Evolutionary conservation across 345 rosid species (phyloP).

Genomic region (Eucalyptus melliodora): DNA sequence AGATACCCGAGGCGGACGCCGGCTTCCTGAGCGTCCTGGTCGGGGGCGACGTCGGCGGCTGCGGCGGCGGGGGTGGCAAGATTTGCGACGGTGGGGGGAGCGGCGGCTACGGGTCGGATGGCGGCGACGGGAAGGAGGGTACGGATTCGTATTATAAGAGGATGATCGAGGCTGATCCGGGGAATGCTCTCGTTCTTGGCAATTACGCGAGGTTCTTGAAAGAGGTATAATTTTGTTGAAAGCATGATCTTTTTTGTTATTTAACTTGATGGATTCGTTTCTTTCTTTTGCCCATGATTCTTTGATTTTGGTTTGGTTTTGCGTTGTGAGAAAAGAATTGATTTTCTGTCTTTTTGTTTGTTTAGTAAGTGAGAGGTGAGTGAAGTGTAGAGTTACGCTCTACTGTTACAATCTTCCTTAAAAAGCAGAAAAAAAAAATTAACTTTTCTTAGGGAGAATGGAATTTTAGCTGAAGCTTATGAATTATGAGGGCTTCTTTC

Average conservation of each 20-base stretch:
- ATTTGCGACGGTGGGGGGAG: conserved; percentile 27
- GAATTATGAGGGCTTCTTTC: background rate
- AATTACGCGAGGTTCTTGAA: conserved; percentile 84
- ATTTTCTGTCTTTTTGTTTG: background rate
- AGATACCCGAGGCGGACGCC: background rate
- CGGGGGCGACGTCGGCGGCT: conserved; percentile 21
- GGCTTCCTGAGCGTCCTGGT: background rate
- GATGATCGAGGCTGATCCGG: conserved; percentile 86
- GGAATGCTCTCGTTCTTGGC: conserved; percentile 60
- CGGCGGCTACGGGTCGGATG: conserved; percentile 29
- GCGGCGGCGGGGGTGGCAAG: conserved; percentile 37
- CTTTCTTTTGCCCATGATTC: background rate
- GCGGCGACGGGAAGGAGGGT: conserved; percentile 24
- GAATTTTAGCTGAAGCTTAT: background rate
- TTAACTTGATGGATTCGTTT: background rate
- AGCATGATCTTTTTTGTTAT: background rate
- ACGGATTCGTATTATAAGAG: conserved; percentile 56
- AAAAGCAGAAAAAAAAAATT: too few relatives aligned
- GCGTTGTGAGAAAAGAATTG: background rate
- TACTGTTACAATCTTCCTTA: background rate
- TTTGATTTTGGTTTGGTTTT: background rate
- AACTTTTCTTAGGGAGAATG: background rate
- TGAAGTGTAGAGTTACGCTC: background rate
- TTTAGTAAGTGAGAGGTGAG: background rate
- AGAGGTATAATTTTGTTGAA: conserved; percentile 27